Evolutionary conservation across 177 flowering plant genomes (phyloP), one percentile per base, ranked within the genome.

Genomic region (Tripterygium wilfordii): DNA sequence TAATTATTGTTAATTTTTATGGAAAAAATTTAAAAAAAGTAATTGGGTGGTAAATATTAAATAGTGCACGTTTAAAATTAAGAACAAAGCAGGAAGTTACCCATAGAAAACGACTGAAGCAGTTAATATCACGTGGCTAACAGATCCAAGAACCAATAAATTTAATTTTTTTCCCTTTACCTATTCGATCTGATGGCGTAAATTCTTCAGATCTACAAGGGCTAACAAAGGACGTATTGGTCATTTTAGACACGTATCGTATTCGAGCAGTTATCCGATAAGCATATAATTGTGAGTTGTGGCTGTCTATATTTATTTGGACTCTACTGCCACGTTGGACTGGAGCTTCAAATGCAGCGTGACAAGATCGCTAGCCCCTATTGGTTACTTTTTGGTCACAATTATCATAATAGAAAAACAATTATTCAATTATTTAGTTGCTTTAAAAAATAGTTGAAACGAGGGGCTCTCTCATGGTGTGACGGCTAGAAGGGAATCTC

Each of bases 351-450:
- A 12, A 8, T 36, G n/a, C n/a, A n/a, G n/a, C 51, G 61, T 65
- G 71, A 68, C 19, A 32, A 49, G 54, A 43, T 24, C 1, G 19
- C 19, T 22, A 28, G 38, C 32, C 12, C 35, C 36, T 30, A 64
- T 64, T 64, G 76, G 67, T 38, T 17, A 22, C 62, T 56, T 65
- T 62, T 65, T 52, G 15, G 27, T 51, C 43, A 20, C 42, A 38
- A 48, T 69, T 65, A 65, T 66, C 70, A 23, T 9, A 23, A 29
- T 23, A n/a, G n/a, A n/a, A 14, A 42, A 15, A 12, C 2, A 12
- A 23, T n/a, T n/a, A 3, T 5, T 3, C 1, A 42, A 16, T 6
- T 5, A 23, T 20, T 18, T 1, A 20, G 3, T 18, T 25, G 24
- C 23, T 3, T 42, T 19, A 48, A 10, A 23, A 51, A 28, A 35